These are phyloP conservation scores for Trypanosoma melophagium DNA, from an alignment of 208 protist species.

Conservation along the genomic window DNA sequence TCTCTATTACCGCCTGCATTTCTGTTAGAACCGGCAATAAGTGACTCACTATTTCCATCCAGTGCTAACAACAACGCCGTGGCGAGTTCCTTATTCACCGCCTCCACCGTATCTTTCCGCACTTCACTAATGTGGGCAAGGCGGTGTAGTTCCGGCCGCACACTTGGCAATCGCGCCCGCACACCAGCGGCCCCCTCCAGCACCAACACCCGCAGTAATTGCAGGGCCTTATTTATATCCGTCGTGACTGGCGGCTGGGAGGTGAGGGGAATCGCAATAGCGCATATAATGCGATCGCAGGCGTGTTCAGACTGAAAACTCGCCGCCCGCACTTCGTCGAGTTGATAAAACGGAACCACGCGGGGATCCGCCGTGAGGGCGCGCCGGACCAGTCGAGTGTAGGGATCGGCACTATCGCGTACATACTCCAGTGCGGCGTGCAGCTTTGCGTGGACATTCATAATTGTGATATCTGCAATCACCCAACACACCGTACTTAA, in stretches of 20 bases:
- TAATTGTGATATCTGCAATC: background rate
- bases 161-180: constrained; percentile 3
- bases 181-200: constrained; percentile 26
- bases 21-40: background rate
- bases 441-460: constrained; percentile 21
- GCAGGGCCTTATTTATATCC: constrained; percentile 10
- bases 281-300: constrained; percentile 29
- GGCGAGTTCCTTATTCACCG: constrained; percentile 13
- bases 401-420: constrained; percentile 19
- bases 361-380: constrained; percentile 2
- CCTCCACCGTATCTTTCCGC: constrained; percentile 7
- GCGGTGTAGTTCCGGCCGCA: constrained; percentile 3
- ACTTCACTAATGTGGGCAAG: constrained; percentile 4
- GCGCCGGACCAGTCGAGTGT: constrained; percentile 15
- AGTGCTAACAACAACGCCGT: constrained; percentile 17
- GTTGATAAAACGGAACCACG: constrained; percentile 24
- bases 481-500: background rate
- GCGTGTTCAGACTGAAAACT: constrained; percentile 33
- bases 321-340: constrained; percentile 30
- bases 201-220: constrained; percentile 16
- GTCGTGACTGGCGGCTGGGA: background rate
- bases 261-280: background rate
- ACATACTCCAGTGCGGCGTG: constrained; percentile 24
- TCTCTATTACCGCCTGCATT: background rate
- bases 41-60: constrained; percentile 17